phyloP scores from a whole-genome alignment of 2,329 filamentous ascomycete species.

The Diatrype stigma region DNA sequence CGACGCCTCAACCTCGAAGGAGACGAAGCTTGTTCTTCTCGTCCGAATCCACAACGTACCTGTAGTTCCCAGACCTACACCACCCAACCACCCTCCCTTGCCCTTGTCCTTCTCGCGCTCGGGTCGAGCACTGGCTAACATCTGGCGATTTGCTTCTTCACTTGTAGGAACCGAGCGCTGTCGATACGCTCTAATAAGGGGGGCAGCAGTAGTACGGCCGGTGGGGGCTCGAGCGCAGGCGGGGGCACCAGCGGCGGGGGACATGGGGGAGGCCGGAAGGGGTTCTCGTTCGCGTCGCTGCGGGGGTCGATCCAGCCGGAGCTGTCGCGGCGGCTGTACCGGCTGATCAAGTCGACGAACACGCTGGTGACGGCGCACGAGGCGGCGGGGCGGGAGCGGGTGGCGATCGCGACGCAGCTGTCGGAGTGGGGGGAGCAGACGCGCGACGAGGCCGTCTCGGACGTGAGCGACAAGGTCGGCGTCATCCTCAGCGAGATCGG shows the following conservation, averaged over 20 bases:
- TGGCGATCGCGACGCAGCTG: conserved; percentile 81
- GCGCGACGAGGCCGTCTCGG: conserved; percentile 78
- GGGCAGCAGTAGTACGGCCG: conserved; percentile 35
- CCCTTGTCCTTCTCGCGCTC: background rate
- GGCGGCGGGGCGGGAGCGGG: conserved; percentile 76
- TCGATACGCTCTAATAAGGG: conserved; percentile 33
- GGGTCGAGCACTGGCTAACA: conserved; percentile 10
- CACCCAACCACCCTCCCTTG: background rate
- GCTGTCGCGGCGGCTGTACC: conserved; percentile 82
- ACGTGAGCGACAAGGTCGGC: conserved; percentile 92
- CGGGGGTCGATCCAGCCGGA: conserved; percentile 83
- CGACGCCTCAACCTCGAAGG: background rate
- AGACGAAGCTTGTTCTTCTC: background rate
- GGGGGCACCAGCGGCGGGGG: conserved; percentile 31
- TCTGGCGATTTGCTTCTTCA: too few species aligned
- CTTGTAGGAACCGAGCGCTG: conserved; percentile 27
- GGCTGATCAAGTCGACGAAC: conserved; percentile 93
- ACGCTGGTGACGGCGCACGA: conserved; percentile 81
- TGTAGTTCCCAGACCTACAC: background rate
- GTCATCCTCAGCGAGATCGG: conserved; percentile 89
- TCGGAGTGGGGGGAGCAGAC: conserved; percentile 96
- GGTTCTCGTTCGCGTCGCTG: conserved; percentile 82
- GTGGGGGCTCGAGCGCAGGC: too few species aligned
- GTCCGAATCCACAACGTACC: background rate
- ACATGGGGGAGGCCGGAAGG: conserved; percentile 57